A percentile compares a stretch with the other conserved stretches of the same genome.
These are phyloP conservation scores for Syncephalis plumigaleata DNA, from an alignment of 371 early-diverging fungal species.

Conservation along the genomic window DNA sequence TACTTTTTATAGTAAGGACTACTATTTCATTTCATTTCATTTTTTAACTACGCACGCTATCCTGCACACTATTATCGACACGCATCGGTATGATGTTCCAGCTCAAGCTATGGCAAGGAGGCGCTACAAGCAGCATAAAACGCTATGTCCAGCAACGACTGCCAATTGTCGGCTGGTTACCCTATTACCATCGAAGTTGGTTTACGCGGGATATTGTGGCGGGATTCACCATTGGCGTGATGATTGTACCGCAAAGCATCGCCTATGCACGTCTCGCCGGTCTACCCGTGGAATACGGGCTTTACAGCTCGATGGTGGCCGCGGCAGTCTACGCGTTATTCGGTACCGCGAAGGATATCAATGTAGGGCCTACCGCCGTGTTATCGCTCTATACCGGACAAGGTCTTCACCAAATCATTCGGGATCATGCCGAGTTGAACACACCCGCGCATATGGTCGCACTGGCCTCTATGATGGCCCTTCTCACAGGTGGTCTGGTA, in stretches of 20 bases:
- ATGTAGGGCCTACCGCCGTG: conserved; percentile 81
- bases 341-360: conserved; percentile 68
- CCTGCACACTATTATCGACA: too few relatives aligned
- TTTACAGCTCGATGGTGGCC: conserved; percentile 63
- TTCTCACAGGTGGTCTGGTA: conserved; percentile 38
- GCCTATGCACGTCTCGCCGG: conserved; percentile 65
- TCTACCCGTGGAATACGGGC: conserved; percentile 64
- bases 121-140: not conserved
- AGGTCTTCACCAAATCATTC: conserved; percentile 19
- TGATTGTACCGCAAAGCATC: conserved; percentile 73
- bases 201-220: conserved; percentile 62
- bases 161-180: conserved; percentile 9
- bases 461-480: conserved; percentile 28
- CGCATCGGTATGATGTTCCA: too few relatives aligned
- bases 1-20: too few relatives aligned
- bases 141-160: conserved; percentile 2
- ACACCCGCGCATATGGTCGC: conserved; percentile 12
- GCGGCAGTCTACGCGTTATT: conserved; percentile 47
- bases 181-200: conserved; percentile 31
- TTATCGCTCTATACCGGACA: conserved; percentile 52
- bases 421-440: conserved; percentile 17
- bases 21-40: too few relatives aligned
- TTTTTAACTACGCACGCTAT: too few relatives aligned
- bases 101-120: too few relatives aligned
- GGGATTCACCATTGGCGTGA: conserved; percentile 64